Evolutionary conservation across 1,284 basidiomycete genomes (phyloP), one percentile per base, ranked within the genome.

Genomic region (Boletus sp.): DNA sequence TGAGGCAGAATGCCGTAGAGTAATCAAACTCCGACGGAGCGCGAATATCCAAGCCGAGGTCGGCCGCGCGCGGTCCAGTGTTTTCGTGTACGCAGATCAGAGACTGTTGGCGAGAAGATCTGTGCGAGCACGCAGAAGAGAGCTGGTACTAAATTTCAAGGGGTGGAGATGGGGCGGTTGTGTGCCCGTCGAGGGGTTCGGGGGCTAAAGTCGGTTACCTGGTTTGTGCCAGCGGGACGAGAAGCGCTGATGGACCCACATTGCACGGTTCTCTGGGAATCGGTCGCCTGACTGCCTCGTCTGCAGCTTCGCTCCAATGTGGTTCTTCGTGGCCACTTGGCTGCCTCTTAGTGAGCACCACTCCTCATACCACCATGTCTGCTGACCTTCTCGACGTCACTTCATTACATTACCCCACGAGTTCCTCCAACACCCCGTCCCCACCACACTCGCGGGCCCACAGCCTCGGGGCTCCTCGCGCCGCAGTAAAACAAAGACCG

Each of bases 1-100:
- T 44, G 64, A 54, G 60, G 58, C 59, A 53, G 61, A 59, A 44
- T 64, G 51, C 58, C 53, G 65, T 48, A 26, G 38, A 38, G 39
- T 9, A 68, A 60, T 67, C 17, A 68, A 68, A 65, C 63, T 69
- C 63, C 67, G 63, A 68, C 57, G 10, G 33, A 17, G 58, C 67
- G 66, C 66, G 66, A 67, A 64, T 51, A 52, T 65, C 42, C 16
- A 46, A 32, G 58, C 49, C 46, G 50, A 39, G 25, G 13, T 13
- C 39, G 17, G 49, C 50, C 38, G 26, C 22, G 0, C 14, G 19
- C 12, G 16, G 17, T 25, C 2, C 14, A 14, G 5, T 16, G 35
- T 44, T 34, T 13, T 26, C 12, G 38, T 20, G 30, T 26, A 38
- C 37, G 26, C 26, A 30, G 22, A 19, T 5, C 16, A 2, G 16